Evolutionary conservation across 179 eudicot species (phyloP), one percentile per base, ranked within the genome.

Genomic region (Nepenthes alata): DNA sequence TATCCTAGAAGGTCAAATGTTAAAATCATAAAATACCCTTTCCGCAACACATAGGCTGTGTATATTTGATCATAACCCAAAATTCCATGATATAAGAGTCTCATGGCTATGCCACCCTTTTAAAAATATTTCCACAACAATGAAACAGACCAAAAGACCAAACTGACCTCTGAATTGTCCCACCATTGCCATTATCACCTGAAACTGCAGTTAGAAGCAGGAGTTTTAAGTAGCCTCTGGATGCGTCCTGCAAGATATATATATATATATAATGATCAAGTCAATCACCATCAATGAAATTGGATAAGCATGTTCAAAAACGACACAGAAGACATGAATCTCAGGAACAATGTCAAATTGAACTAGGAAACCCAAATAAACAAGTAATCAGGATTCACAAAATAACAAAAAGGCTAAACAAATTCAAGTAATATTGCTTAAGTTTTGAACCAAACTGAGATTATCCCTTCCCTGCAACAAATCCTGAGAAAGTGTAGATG

Each of bases 211-310:
- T 93, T 49, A 85, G 78, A 67, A 85, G 80, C 47, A 93, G 81
- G 55, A 93, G 97, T 74, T 82, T 87, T 87, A 89, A 72, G 83
- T 93, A 93, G 61, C 98, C 95, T 73, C 77, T 90, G 15, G 93
- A 71, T 55, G 98, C 90, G 82, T 93, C 97, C 98, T 93, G 77
- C 48, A 54, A 51, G 15, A 60, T 25, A 25, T 25, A 25, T 0
- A 25, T 25, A 25, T 25, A 25, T 25, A 25, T 25, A 11, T n/a
- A 34, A 11, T 39, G 54, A 13, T 11, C n/a, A 3, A 11, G 37
- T 41, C 45, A 53, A n/a, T 15, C 12, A 34, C 2, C 51, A 25
- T 9, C 11, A 36, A 4, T 2, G 16, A 37, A 57, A 53, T 38
- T 25, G 49, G 0, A 41, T 41, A 7, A 41, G 45, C 45, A 41